Evolutionary conservation across 78 protist genomes (phyloP), one percentile per base, ranked within the genome.

Genomic region (Pigoraptor vietnamica): DNA sequence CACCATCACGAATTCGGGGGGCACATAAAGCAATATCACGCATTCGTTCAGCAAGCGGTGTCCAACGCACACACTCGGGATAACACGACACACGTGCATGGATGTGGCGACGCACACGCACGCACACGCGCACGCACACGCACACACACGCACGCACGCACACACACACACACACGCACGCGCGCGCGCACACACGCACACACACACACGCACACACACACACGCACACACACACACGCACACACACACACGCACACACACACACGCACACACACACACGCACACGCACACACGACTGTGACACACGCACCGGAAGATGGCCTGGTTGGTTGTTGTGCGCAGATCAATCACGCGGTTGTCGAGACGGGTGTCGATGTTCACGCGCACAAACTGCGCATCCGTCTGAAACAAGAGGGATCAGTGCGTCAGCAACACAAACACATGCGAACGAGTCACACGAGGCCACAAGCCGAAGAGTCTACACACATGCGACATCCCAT

Each of bases 341-440:
- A 98, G 93, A 92, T 98, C 99, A 67, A 98, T 87, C 37, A 90
- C 34, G 35, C 99, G 95, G 93, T 97, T 93, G 95, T 98, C 95
- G 25, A 98, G 97, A 37, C 99, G 95, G 19, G 90, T 90, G 90
- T 96, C 97, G 39, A 32, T 93, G 34, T 14, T 9, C 25, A 97
- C 98, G 48, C 89, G 89, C 9, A 91, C 90, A 29, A 86, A 37
- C 33, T 90, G 90, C 36, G 48, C 79, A 35, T 93, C 94, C 0
- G 94, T 48, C 6, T 48, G 67, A 14, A 48, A 48, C 67, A 48
- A 6, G 67, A 14, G 29, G 67, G 67, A 48, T 48, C n/a, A n/a
- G 67, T 48, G 6, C 67, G 14, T 21, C 6, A 48, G 67, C 67
- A 48, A 48, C 6, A 14, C 67, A 6, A 48, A 48, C 14, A 48